phyloP scores from a whole-genome alignment of 331 rosid genomes.

The Malus hybrid region DNA sequence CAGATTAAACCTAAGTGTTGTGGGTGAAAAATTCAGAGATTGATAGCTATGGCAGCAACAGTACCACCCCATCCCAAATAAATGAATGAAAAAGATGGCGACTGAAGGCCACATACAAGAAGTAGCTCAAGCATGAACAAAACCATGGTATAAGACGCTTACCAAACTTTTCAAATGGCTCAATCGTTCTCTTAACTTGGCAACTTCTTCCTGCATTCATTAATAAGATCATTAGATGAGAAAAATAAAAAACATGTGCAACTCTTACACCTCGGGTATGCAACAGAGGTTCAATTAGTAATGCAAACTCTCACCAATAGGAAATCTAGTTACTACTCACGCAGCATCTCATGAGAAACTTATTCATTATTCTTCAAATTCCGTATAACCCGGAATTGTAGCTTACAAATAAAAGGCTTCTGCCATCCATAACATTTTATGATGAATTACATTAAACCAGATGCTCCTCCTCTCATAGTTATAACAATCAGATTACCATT shows the following conservation, averaged over 20 bases:
- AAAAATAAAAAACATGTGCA: not conserved
- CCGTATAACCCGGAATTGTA: not conserved
- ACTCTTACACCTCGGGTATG: not conserved
- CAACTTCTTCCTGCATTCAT: conserved; percentile 60
- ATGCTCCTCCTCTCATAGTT: not conserved
- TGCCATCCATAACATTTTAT: not conserved
- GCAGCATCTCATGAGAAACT: not conserved
- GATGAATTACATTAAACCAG: not conserved
- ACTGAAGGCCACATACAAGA: conserved; percentile 1
- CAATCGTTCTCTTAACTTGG: conserved; percentile 41
- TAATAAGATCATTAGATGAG: conserved; percentile 13
- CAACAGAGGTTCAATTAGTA: no score
- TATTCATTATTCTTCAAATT: not conserved
- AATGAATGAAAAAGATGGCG: not conserved
- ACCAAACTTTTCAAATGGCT: conserved; percentile 50
- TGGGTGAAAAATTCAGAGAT: not conserved
- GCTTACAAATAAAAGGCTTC: not conserved
- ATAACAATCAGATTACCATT: not conserved
- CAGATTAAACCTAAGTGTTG: not conserved
- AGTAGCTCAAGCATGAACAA: conserved; percentile 1
- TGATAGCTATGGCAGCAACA: not conserved
- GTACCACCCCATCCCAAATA: not conserved
- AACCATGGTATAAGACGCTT: conserved; percentile 21
- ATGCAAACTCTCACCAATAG: not conserved
- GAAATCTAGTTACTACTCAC: not conserved